These are phyloP conservation scores for Arabidopsis suecica DNA, from an alignment of 345 rosid species.

Conservation along the genomic window DNA sequence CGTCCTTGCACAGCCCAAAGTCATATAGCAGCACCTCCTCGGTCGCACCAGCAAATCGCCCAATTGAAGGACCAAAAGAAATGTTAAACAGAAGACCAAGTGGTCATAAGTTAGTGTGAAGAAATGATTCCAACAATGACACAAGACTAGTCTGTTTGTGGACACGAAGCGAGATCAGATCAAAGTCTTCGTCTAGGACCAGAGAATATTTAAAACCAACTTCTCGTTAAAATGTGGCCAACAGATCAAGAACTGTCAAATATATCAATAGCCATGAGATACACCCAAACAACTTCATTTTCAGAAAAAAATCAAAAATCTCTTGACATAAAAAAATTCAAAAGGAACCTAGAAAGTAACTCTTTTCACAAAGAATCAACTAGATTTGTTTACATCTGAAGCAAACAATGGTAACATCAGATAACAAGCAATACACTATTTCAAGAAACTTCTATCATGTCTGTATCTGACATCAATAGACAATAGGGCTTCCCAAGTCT, in stretches of 20 bases:
- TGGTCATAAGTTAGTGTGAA: constrained; percentile 26
- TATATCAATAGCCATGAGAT: constrained; percentile 8
- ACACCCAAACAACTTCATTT: constrained; percentile 8
- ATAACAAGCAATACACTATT: constrained; percentile 17
- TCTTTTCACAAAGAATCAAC: constrained; percentile 8
- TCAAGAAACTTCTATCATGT: constrained; percentile 18
- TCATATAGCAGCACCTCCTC: background rate
- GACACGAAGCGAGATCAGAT: constrained; percentile 26
- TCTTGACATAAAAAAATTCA: too few relatives aligned
- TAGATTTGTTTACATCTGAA: background rate
- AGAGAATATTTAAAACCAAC: constrained; percentile 9
- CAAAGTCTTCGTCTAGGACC: constrained; percentile 13
- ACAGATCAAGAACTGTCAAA: background rate
- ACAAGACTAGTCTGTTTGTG: constrained; percentile 21
- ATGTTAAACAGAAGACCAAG: background rate
- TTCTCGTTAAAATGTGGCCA: background rate
- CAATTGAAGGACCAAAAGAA: background rate
- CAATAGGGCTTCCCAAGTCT: background rate
- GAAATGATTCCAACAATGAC: background rate
- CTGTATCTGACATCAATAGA: constrained; percentile 12
- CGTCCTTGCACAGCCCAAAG: background rate
- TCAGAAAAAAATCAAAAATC: background rate
- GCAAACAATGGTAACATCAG: constrained; percentile 10
- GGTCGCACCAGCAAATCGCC: constrained; percentile 1
- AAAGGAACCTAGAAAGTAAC: background rate